phyloP scores from a whole-genome alignment of 768 basidiomycete genomes.

The Saitozyma podzolica region DNA sequence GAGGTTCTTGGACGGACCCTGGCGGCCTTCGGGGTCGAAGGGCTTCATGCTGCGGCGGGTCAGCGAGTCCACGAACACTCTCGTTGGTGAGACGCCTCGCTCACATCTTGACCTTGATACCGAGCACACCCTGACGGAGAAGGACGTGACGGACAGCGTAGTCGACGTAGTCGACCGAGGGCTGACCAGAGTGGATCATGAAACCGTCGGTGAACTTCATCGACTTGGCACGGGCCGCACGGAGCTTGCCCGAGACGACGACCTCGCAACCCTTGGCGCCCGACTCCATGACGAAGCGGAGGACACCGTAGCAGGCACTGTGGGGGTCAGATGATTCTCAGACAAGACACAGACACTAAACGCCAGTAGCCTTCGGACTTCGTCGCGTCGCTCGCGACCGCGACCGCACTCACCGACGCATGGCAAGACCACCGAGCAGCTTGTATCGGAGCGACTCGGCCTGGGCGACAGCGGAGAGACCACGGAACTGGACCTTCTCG shows the following conservation, averaged over 20 bases:
- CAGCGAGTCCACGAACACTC: slow-evolving; percentile 1
- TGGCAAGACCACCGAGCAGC: slow-evolving; percentile 97
- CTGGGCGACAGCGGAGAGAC: slow-evolving; percentile 96
- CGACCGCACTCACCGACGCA: slow-evolving; percentile 73
- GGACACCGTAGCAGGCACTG: slow-evolving; percentile 98
- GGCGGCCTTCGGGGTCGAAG: slow-evolving; percentile 84
- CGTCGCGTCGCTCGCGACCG: neutral
- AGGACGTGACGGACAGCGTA: slow-evolving; percentile 97
- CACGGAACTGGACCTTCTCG: slow-evolving; percentile 98
- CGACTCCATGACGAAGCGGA: slow-evolving; percentile 99
- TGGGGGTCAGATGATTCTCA: neutral
- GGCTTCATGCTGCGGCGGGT: slow-evolving; percentile 81
- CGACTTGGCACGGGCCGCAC: slow-evolving; percentile 98
- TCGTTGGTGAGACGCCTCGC: slow-evolving; percentile 30
- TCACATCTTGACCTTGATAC: slow-evolving; percentile 99
- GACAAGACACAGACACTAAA: neutral
- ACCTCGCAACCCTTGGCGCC: slow-evolving; percentile 99
- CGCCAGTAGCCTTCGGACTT: neutral
- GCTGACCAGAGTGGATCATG: slow-evolving; percentile 85
- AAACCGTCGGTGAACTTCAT: slow-evolving; percentile 99
- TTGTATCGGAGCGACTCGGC: slow-evolving; percentile 99
- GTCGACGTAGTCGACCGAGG: slow-evolving; percentile 93
- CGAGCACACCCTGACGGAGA: slow-evolving; percentile 96
- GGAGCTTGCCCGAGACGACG: slow-evolving; percentile 98
- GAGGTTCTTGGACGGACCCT: slow-evolving; percentile 87